Conservation (phyloP, 2,329 filamentous ascomycete species). For the Chlorencoelia australis region DNA sequence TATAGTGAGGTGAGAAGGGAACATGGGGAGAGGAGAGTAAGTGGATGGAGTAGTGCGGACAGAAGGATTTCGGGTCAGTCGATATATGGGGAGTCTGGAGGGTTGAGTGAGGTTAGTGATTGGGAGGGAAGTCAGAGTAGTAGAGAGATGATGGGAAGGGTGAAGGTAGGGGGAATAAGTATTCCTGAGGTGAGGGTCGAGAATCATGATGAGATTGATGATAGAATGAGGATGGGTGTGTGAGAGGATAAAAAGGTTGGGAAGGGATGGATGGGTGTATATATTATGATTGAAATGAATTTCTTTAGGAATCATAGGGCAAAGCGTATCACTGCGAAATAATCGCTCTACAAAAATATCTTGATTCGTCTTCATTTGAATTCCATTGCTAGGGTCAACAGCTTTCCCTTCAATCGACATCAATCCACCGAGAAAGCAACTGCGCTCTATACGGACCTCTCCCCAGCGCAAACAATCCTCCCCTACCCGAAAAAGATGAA, state of each 20-base stretch:
- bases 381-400: too few species aligned
- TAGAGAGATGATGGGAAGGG: conserved; percentile 1
- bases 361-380: not conserved
- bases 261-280: not conserved
- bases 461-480: too few species aligned
- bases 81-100: not conserved
- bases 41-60: too few species aligned
- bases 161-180: too few species aligned
- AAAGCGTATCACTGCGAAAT: not conserved
- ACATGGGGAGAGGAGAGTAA: too few species aligned
- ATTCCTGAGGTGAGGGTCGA: conserved; percentile 15
- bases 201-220: conserved; percentile 17
- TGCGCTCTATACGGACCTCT: too few species aligned
- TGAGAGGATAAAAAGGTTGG: not conserved
- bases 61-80: conserved; percentile 4
- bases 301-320: not conserved
- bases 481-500: too few species aligned
- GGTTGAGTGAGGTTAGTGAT: not conserved
- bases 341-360: not conserved
- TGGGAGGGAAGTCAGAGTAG: conserved; percentile 2
- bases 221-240: conserved; percentile 5
- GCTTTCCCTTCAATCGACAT: too few species aligned
- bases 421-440: too few species aligned
- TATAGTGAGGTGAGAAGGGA: too few species aligned
- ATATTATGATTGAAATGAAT: not conserved